A percentile compares a stretch with the other conserved stretches of the same genome.
These are phyloP conservation scores for Hypoxylon sp. DNA, from an alignment of 2,329 filamentous ascomycete species.

Conservation along the genomic window DNA sequence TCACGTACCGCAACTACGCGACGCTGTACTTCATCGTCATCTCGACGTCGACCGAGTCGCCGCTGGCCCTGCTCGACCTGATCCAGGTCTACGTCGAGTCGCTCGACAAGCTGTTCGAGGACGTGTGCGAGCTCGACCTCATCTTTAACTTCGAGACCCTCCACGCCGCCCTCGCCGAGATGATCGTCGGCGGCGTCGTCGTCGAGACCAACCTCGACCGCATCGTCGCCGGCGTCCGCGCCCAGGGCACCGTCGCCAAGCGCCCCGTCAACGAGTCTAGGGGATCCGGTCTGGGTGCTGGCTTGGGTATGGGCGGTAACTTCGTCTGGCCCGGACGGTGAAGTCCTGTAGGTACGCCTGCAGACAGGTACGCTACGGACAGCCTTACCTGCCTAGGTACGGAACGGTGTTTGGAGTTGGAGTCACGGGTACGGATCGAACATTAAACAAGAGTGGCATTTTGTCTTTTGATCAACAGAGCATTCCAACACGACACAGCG, in stretches of 20 bases:
- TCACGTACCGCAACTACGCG: slow-evolving; percentile 97
- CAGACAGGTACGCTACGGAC: neutral
- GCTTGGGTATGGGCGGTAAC: slow-evolving; percentile 64
- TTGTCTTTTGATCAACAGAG: slow-evolving; percentile 14
- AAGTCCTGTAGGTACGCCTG: slow-evolving; percentile 10
- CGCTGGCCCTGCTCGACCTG: slow-evolving; percentile 91
- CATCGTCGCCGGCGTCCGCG: slow-evolving; percentile 84
- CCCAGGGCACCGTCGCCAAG: slow-evolving; percentile 80
- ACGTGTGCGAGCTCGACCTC: slow-evolving; percentile 96
- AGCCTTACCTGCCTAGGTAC: too few relatives aligned
- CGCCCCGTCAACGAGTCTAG: slow-evolving; percentile 76
- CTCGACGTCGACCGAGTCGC: slow-evolving; percentile 93
- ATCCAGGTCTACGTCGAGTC: slow-evolving; percentile 99
- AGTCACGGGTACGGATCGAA: slow-evolving; percentile 24
- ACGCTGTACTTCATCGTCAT: slow-evolving; percentile 99
- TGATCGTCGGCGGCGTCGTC: slow-evolving; percentile 94
- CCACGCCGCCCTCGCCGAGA: slow-evolving; percentile 88
- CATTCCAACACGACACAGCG: slow-evolving; percentile 18
- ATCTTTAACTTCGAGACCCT: slow-evolving; percentile 99
- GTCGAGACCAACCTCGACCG: slow-evolving; percentile 90
- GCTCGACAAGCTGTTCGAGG: slow-evolving; percentile 93
- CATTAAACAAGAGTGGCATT: slow-evolving; percentile 22
- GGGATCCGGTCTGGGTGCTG: slow-evolving; percentile 54
- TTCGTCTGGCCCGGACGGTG: slow-evolving; percentile 61
- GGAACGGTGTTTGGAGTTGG: slow-evolving; percentile 21